Conservation (phyloP, 2,329 filamentous ascomycete species). For the Aspergillus ochraceoroseus region DNA sequence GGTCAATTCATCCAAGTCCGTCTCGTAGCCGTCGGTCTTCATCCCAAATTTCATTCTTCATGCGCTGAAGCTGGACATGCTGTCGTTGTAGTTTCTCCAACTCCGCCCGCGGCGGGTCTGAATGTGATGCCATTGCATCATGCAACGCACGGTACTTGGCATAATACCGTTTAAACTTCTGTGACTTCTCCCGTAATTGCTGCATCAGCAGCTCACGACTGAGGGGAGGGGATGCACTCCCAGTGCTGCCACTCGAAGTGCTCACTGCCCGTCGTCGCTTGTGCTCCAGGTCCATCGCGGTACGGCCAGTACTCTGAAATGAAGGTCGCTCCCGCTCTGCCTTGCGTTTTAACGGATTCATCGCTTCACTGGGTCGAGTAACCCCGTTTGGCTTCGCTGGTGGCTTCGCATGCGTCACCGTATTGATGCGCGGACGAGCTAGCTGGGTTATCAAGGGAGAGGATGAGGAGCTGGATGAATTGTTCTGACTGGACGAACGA, state of each 20-base stretch:
- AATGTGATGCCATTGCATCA: slow-evolving; percentile 40
- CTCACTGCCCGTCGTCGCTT: slow-evolving; percentile 39
- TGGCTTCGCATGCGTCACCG: slow-evolving; percentile 22
- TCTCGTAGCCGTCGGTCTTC: slow-evolving; percentile 38
- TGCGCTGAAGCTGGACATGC: slow-evolving; percentile 51
- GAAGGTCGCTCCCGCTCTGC: slow-evolving; percentile 32
- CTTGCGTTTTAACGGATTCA: slow-evolving; percentile 42
- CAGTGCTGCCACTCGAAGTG: slow-evolving; percentile 41
- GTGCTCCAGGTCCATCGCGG: slow-evolving; percentile 40
- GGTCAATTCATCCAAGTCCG: slow-evolving; percentile 16
- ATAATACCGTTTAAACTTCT: slow-evolving; percentile 55
- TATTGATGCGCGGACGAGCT: slow-evolving; percentile 26
- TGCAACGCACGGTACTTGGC: slow-evolving; percentile 55
- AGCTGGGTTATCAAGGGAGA: slow-evolving; percentile 44
- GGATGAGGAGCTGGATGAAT: slow-evolving; percentile 45
- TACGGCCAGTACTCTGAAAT: slow-evolving; percentile 25
- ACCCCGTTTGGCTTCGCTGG: slow-evolving; percentile 27
- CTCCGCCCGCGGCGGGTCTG: slow-evolving; percentile 47
- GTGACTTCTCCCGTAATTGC: slow-evolving; percentile 40
- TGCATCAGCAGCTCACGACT: slow-evolving; percentile 37
- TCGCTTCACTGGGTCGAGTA: slow-evolving; percentile 24
- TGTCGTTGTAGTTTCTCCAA: slow-evolving; percentile 51
- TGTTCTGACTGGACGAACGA: slow-evolving; percentile 40
- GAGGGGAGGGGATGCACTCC: slow-evolving; percentile 39
- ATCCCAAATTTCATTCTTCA: slow-evolving; percentile 56